Evolutionary conservation across 1,284 basidiomycete genomes (phyloP).

Genomic region (Prillingera fragicola): DNA sequence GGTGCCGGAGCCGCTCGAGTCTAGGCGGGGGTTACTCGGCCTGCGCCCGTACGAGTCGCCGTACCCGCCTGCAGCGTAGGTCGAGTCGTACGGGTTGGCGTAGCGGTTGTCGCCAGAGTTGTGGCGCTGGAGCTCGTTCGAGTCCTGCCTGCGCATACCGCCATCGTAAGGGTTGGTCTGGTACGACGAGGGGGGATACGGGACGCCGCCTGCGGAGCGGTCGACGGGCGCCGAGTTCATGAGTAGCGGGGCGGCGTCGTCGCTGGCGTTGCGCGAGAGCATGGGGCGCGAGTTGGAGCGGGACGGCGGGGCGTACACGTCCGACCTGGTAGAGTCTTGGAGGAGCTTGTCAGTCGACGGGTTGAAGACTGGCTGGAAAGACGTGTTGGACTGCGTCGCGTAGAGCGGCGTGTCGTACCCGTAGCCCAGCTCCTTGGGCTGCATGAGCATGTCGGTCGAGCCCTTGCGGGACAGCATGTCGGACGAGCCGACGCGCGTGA

Average conservation of each 20-base stretch:
- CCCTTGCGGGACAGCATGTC: conserved; percentile 27
- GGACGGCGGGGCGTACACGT: not conserved
- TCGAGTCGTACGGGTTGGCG: not conserved
- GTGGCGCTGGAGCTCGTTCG: not conserved
- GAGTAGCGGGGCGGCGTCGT: conserved; percentile 5
- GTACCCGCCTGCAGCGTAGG: no score
- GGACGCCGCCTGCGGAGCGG: conserved; percentile 8
- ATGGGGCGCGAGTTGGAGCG: conserved; percentile 1
- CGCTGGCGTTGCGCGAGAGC: conserved; percentile 2
- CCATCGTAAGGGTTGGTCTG: no score
- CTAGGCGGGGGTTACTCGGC: no score
- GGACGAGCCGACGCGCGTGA: conserved; percentile 33
- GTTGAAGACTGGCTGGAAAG: conserved; percentile 12
- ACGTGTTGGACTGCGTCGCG: not conserved
- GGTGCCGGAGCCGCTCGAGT: no score
- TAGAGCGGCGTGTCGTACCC: not conserved
- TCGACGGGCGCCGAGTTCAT: conserved; percentile 12
- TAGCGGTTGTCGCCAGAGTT: not conserved
- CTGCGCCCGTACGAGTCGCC: no score
- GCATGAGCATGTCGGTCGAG: not conserved
- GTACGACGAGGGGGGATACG: no score
- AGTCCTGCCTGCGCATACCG: no score
- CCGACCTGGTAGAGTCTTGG: conserved; percentile 14
- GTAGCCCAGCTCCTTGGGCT: not conserved
- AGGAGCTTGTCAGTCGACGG: conserved; percentile 40